Conservation (phyloP, 2,329 filamentous ascomycete species). For the Cadophora sp. region DNA sequence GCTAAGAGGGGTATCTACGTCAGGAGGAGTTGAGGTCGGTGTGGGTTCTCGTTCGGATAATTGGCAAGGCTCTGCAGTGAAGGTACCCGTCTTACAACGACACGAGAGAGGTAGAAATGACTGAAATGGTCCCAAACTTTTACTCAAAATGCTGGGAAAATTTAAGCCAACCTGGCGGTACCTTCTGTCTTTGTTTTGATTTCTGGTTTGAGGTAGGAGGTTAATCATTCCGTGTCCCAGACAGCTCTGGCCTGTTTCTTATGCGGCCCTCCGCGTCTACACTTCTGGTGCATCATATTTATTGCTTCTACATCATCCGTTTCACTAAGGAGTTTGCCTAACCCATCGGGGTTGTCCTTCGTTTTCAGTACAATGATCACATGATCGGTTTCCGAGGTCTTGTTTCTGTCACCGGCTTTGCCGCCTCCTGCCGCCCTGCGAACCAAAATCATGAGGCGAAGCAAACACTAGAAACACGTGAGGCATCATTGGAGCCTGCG, state of each 20-base stretch:
- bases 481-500: neutral
- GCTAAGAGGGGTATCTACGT: too few species aligned
- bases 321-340: neutral
- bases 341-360: neutral
- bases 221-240: neutral
- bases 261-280: neutral
- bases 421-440: slow-evolving; percentile 16
- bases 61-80: too few species aligned
- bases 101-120: too few species aligned
- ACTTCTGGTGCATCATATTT: neutral
- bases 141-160: too few species aligned
- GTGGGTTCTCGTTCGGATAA: too few species aligned
- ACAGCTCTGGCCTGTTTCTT: neutral
- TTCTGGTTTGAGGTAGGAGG: neutral
- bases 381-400: neutral
- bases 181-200: neutral
- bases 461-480: slow-evolving; percentile 12
- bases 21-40: too few species aligned
- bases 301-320: neutral
- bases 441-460: slow-evolving; percentile 2
- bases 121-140: too few species aligned
- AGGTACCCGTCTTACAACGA: too few species aligned
- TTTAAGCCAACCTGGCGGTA: too few species aligned
- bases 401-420: neutral
- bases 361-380: neutral